These are phyloP conservation scores for Saturnispora diversa DNA, from an alignment of 805 yeast genomes.

Conservation along the genomic window DNA sequence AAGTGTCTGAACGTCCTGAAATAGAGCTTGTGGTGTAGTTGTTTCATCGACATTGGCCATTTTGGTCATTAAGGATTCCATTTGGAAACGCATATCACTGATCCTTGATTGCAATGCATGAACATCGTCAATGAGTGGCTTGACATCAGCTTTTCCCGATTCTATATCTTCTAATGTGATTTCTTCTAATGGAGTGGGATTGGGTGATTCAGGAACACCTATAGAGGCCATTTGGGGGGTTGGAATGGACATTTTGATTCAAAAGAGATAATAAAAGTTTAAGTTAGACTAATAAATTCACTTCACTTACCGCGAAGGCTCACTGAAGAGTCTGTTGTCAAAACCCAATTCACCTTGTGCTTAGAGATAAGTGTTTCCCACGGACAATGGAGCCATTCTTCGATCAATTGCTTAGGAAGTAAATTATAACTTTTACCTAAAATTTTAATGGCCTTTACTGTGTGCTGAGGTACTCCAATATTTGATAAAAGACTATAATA, in stretches of 20 bases:
- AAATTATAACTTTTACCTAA: slow-evolving; percentile 1
- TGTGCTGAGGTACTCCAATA: neutral
- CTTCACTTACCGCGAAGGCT: too few species aligned
- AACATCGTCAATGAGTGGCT: slow-evolving; percentile 31
- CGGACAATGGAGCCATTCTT: too few species aligned
- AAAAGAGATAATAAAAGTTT: neutral
- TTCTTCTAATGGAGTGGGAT: slow-evolving; percentile 9
- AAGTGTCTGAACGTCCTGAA: slow-evolving; percentile 31
- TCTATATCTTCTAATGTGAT: slow-evolving; percentile 35
- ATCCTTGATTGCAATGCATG: slow-evolving; percentile 27
- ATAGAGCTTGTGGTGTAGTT: slow-evolving; percentile 36
- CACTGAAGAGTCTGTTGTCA: too few species aligned
- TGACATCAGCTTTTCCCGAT: slow-evolving; percentile 31
- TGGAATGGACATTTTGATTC: neutral
- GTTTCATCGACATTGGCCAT: slow-evolving; percentile 38
- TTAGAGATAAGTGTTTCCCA: too few species aligned
- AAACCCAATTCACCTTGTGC: too few species aligned
- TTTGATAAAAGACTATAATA: neutral
- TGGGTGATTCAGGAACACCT: slow-evolving; percentile 1
- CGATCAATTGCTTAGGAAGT: neutral
- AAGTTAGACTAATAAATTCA: too few species aligned
- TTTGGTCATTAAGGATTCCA: slow-evolving; percentile 31
- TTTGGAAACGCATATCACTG: slow-evolving; percentile 32
- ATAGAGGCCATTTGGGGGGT: slow-evolving; percentile 2
- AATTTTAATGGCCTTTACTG: neutral